These are phyloP conservation scores for Amanita brunnescens DNA, from an alignment of 768 basidiomycete genomes.

Conservation along the genomic window DNA sequence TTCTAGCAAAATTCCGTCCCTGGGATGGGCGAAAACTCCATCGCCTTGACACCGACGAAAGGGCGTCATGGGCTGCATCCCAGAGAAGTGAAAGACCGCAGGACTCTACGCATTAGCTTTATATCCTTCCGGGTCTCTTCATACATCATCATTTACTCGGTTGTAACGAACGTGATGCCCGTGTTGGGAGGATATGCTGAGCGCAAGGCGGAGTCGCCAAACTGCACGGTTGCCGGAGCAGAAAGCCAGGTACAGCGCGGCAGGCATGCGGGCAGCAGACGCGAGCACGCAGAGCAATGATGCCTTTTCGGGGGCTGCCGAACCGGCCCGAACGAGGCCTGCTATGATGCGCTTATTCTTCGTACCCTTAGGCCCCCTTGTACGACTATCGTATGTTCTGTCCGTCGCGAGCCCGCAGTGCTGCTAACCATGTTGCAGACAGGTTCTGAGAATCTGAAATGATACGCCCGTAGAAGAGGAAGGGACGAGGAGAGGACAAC, in stretches of 20 bases:
- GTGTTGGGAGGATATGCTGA: background rate
- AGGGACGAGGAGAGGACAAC: background rate
- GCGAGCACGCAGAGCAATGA: background rate
- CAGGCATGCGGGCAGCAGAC: no score
- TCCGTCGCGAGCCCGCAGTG: background rate
- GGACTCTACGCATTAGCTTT: no score
- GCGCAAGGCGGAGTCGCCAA: background rate
- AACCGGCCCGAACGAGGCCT: background rate
- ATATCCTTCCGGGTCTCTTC: no score
- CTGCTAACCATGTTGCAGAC: background rate
- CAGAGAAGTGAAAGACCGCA: no score
- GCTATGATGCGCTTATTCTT: background rate
- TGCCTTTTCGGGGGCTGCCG: background rate
- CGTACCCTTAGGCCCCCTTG: background rate
- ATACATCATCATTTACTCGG: no score
- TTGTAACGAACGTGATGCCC: no score
- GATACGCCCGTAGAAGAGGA: constrained; percentile 14
- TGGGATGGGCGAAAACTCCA: no score
- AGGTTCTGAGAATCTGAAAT: constrained; percentile 2
- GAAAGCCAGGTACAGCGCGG: no score
- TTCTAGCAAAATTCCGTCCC: no score
- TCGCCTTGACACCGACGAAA: no score
- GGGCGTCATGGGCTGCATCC: no score
- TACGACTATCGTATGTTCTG: constrained; percentile 3
- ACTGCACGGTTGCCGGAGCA: background rate